Percentiles rank a stretch among this genome's conserved stretches.
Evolutionary conservation across 1,139 yeast species (phyloP).

Genomic region (Geotrichum bryndzae): DNA sequence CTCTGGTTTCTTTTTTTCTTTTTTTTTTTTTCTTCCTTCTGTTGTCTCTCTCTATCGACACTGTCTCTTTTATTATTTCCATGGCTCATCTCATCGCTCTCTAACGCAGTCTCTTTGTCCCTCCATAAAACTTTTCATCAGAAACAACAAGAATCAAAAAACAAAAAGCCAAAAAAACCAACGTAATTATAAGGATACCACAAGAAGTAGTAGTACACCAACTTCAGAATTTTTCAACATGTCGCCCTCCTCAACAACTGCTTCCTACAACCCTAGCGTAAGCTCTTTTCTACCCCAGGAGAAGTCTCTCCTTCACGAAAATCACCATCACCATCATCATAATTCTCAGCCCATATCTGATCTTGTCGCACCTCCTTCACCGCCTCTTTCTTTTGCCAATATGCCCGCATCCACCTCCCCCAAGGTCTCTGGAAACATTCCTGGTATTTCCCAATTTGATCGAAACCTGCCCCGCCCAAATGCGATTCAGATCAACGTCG

Average conservation of each 20-base stretch:
- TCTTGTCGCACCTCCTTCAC: neutral
- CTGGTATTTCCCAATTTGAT: constrained; percentile 24
- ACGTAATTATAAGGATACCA: neutral
- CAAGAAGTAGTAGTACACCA: neutral
- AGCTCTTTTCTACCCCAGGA: neutral
- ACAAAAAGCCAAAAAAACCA: neutral
- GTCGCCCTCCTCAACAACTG: neutral
- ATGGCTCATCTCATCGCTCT: neutral
- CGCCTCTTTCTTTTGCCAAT: neutral
- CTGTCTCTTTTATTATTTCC: neutral
- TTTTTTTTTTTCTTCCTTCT: too few relatives aligned
- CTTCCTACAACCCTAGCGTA: neutral
- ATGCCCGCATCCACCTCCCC: neutral
- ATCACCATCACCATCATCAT: too few relatives aligned
- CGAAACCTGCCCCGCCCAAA: constrained; percentile 37
- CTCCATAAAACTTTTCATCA: neutral
- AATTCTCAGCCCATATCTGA: neutral
- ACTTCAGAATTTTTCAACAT: neutral
- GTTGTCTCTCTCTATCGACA: too few relatives aligned
- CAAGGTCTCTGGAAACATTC: constrained; percentile 3
- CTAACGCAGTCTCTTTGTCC: neutral
- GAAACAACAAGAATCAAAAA: too few relatives aligned
- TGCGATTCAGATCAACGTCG: constrained; percentile 42
- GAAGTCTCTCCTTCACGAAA: neutral
- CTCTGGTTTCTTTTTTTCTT: too few relatives aligned